Base-by-base conservation (phyloP, 495 filamentous ascomycete genomes). In the Filosporella fistucella region DNA sequence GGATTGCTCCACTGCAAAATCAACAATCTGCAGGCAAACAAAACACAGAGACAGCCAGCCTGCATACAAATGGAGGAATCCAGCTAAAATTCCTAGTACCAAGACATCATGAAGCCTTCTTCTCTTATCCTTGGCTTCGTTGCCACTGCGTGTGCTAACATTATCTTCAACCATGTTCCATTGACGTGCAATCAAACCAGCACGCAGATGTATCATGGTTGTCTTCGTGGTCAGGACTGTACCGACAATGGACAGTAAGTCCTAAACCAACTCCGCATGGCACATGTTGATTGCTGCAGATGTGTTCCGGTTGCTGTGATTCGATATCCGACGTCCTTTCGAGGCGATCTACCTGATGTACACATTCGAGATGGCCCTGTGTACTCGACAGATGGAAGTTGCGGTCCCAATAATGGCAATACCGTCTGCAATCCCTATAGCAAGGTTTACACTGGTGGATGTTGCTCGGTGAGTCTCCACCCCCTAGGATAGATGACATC, bases 301-400 rank as follows among this genome's bases (percentile, higher is more conserved):
- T 57, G 55, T 12, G 36, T 49, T 25, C 28, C 45, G 14, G 23
- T 23, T 4, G 24, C 52, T 26, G 47, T 24, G 29, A 55, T 44
- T 22, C 23, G 20, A 9, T 46, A 55, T 24, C 43, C 50, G 4
- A 30, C 20, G 8, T 39, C 45, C 22, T 47, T 28, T 25, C 17
- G 39, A 24, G 20, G 5, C 28, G 14, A 7, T 7, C 21, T 30
- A 2, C 16, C 34, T 26, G 34, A 37, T 12, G 10, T 55, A 24
- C 25, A 50, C 17, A 9, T 29, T 6, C 42, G 55, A 49, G 45
- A 51, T 2, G 29, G 49, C 2, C 47, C 53, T 28, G 32, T 28
- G 20, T 58, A 47, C 14, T 54, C 67, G 10, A 65, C 57, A 8
- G 62, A 77, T 57, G 74, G 74, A 14, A 66, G 62, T 30, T 77